Evolutionary conservation across 2,329 filamentous ascomycete species (phyloP).

Genomic region (Monosporascus sp.): DNA sequence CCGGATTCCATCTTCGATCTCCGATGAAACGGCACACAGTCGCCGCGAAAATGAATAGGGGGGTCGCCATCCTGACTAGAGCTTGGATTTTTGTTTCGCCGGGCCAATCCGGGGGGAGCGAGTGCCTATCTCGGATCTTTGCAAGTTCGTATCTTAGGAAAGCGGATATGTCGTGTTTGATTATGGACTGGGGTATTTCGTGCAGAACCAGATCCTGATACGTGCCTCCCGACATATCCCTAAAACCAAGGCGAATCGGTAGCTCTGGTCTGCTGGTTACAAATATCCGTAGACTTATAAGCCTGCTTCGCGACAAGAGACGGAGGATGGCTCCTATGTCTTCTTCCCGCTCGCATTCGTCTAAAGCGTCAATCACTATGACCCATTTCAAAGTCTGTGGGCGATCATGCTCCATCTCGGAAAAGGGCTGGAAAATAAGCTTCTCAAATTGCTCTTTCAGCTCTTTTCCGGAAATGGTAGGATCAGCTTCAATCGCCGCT

Average conservation of each 20-base stretch:
- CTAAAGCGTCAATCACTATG: slow-evolving; percentile 29
- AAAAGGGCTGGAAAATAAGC: slow-evolving; percentile 32
- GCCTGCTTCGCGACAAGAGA: slow-evolving; percentile 14
- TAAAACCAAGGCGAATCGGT: slow-evolving; percentile 32
- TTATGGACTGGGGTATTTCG: slow-evolving; percentile 21
- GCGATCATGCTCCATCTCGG: background rate
- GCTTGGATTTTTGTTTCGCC: slow-evolving; percentile 1
- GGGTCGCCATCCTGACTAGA: slow-evolving; percentile 16
- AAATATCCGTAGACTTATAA: slow-evolving; percentile 27
- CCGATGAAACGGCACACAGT: slow-evolving; percentile 23
- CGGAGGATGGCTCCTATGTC: slow-evolving; percentile 26
- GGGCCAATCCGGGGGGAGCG: too few relatives aligned
- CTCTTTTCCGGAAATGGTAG: slow-evolving; percentile 21
- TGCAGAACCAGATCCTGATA: slow-evolving; percentile 32
- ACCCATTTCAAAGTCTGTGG: slow-evolving; percentile 7
- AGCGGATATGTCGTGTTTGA: slow-evolving; percentile 31
- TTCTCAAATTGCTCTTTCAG: slow-evolving; percentile 34
- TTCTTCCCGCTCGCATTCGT: slow-evolving; percentile 28
- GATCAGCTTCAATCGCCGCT: slow-evolving; percentile 25
- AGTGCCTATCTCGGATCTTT: slow-evolving; percentile 16
- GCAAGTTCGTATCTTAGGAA: slow-evolving; percentile 28
- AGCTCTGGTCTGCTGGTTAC: slow-evolving; percentile 39
- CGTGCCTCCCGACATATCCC: slow-evolving; percentile 14
- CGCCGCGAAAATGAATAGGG: slow-evolving; percentile 26
- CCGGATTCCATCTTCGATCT: slow-evolving; percentile 1